Evolutionary conservation across 257 asterid genomes (phyloP).

Genomic region (Verbena officinalis): DNA sequence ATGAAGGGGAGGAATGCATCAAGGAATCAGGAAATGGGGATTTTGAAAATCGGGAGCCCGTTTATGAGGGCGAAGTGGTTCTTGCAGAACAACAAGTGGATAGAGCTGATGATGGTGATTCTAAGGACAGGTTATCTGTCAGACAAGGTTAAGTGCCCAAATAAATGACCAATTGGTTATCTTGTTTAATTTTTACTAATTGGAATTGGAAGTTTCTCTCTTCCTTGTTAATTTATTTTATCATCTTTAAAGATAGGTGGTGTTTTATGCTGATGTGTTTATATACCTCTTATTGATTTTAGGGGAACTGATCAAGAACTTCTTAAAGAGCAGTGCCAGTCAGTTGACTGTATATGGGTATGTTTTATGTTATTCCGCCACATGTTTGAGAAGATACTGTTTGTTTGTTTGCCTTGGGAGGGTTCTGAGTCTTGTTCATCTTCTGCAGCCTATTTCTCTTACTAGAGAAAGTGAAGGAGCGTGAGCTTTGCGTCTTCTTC

Average conservation of each 20-base stretch:
- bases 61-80: conserved; percentile 75
- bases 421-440: conserved; percentile 30
- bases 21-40: conserved; percentile 42
- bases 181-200: not conserved
- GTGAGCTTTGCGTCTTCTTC: conserved; percentile 92
- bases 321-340: conserved; percentile 91
- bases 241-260: not conserved
- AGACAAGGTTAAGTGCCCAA: conserved; percentile 46
- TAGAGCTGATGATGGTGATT: conserved; percentile 33
- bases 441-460: conserved; percentile 81
- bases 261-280: conserved; percentile 6
- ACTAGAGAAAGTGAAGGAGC: conserved; percentile 85
- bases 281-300: conserved; percentile 27
- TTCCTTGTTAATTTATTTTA: conserved; percentile 13
- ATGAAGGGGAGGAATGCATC: conserved; percentile 75
- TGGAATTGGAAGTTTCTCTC: not conserved
- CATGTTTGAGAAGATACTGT: conserved; percentile 21
- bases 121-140: conserved; percentile 41
- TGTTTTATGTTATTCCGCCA: conserved; percentile 18
- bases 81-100: conserved; percentile 64
- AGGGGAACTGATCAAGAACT: conserved; percentile 78
- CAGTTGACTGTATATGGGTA: conserved; percentile 91
- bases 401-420: conserved; percentile 23
- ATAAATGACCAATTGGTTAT: not conserved
- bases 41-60: conserved; percentile 57